These are phyloP conservation scores for Ustilago shanxiensis DNA, from an alignment of 1,284 basidiomycete genomes.

Conservation along the genomic window DNA sequence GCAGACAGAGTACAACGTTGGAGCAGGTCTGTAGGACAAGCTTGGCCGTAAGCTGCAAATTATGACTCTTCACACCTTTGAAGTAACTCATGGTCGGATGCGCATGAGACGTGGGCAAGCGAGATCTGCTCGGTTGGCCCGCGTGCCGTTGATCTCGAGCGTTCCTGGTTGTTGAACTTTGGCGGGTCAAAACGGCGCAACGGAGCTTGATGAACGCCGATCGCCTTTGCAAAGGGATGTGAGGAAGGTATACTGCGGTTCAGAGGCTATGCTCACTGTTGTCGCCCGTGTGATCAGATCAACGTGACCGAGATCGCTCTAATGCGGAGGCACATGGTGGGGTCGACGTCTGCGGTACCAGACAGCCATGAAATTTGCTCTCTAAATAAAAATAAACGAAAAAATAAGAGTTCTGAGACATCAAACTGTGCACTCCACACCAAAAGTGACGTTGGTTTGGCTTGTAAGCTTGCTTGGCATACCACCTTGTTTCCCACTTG, in stretches of 20 bases:
- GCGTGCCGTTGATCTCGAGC: background rate
- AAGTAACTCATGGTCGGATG: background rate
- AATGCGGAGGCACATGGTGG: no score
- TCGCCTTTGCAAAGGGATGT: background rate
- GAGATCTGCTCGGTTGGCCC: constrained; percentile 1
- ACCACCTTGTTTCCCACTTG: background rate
- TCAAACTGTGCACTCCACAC: constrained; percentile 8
- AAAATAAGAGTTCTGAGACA: constrained; percentile 8
- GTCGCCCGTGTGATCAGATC: background rate
- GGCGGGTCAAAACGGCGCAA: background rate
- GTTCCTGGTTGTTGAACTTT: background rate
- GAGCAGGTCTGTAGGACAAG: background rate
- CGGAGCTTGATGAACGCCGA: constrained; percentile 1
- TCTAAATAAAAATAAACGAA: background rate
- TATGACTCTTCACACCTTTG: no score
- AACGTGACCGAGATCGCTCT: background rate
- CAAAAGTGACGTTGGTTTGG: constrained; percentile 10
- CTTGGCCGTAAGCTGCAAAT: no score
- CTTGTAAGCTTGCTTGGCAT: constrained; percentile 9
- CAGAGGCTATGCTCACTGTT: no score
- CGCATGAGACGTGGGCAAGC: constrained; percentile 19
- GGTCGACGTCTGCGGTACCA: no score
- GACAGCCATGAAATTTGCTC: constrained; percentile 2
- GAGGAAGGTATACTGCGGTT: background rate
- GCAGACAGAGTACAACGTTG: background rate